These are phyloP conservation scores for Colletotrichum falcatum DNA, from an alignment of 2,329 filamentous ascomycete species.

Conservation along the genomic window DNA sequence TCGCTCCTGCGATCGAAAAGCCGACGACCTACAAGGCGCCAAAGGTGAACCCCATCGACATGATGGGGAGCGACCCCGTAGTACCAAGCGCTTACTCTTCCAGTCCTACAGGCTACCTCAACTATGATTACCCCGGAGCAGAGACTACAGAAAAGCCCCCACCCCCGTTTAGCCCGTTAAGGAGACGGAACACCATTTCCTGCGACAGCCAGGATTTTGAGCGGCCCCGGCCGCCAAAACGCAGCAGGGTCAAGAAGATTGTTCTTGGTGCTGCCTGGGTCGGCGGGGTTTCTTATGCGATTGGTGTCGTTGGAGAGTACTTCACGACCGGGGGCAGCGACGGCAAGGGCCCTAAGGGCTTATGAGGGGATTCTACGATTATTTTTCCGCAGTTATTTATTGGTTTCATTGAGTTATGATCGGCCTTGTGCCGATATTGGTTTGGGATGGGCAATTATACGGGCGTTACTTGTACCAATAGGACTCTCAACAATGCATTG, in stretches of 20 bases:
- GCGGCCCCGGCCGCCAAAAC: conserved; percentile 58
- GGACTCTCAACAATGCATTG: conserved; percentile 14
- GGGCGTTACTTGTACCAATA: conserved; percentile 26
- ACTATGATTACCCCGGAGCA: conserved; percentile 61
- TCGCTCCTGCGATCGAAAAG: conserved; percentile 29
- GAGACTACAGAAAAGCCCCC: conserved; percentile 48
- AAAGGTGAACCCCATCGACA: conserved; percentile 69
- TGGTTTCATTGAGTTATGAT: background rate
- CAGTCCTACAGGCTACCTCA: conserved; percentile 74
- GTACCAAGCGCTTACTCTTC: conserved; percentile 66
- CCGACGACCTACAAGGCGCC: conserved; percentile 40
- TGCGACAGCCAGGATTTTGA: conserved; percentile 54
- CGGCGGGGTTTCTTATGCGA: conserved; percentile 67
- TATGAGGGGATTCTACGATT: background rate
- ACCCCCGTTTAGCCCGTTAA: conserved; percentile 57
- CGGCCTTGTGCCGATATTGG: background rate
- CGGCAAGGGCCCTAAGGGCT: conserved; percentile 51
- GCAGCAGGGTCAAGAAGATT: conserved; percentile 59
- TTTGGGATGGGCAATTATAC: background rate
- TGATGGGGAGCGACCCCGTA: conserved; percentile 58
- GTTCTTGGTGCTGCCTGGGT: conserved; percentile 66
- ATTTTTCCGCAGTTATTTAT: background rate
- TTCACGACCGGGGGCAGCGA: conserved; percentile 62
- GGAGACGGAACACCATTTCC: conserved; percentile 50
- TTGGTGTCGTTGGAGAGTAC: conserved; percentile 70